Base-by-base conservation (phyloP, 441 rosid genomes). In the Syzygium syzygioides region DNA sequence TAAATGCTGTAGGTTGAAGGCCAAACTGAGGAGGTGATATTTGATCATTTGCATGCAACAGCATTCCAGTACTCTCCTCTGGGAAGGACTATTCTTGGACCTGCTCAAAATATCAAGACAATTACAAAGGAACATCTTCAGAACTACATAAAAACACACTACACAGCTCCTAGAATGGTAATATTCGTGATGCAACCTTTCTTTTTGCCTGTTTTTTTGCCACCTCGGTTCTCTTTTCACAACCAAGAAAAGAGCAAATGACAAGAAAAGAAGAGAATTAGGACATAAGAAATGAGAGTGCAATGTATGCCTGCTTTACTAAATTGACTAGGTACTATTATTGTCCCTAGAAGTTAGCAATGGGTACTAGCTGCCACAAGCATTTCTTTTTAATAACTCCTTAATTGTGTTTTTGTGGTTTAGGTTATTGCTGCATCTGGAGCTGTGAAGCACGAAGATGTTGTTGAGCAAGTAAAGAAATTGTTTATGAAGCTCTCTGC, bases 131-230 rank as follows among this genome's bases (percentile, higher is more conserved):
- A 91, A 86, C 93, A 98, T 91, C 97, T 98, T 60, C 96, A 95
- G 92, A 94, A 92, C 92, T 98, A 98, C 89, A 97, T 98, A 83
- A 93, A 94, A 88, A 96, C 99, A 55, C 99, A 98, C 92, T 98
- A 98, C 91, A 95, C 99, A n/a, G 99, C 99, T 91, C 98, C 99
- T 55, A 95, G 99, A 92, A 97, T 97, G 99, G 99, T 98, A 95
- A 76, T 85, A 41, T 55, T 9, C 28, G 26, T 52, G 64, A 55
- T 37, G 88, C 79, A 20, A 55, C 37, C 53, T 18, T 28, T 87
- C 52, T 45, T 34, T 84, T 64, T 37, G 20, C 56, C 85, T 76
- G 41, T 48, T 50, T 80, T 57, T 57, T 6, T 50, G 28, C 30
- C 34, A 2, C 14, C 56, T 25, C 28, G 2, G 52, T 76, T 76